Evolutionary conservation across 768 basidiomycete species (phyloP), one percentile per base, ranked within the genome.

Genomic region (Mycena leptocephala): DNA sequence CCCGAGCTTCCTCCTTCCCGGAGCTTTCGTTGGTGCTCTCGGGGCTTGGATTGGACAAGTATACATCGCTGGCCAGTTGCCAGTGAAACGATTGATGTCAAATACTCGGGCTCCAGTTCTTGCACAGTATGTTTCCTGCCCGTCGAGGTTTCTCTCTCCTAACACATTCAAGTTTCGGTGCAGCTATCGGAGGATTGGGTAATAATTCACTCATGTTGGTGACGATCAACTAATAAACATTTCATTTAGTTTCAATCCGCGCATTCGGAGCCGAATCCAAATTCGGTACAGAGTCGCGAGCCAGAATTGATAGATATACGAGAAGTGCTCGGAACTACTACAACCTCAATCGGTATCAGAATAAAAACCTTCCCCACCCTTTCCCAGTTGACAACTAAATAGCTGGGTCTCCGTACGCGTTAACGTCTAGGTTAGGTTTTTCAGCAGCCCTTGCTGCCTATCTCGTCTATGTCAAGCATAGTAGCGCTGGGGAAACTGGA

Each of bases 231-330:
- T 59, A 22, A 33, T 30, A 30, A 53, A 5, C 22, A 30, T 39
- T 14, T 9, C 24, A 2, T 61, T 4, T 32, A 79, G 79, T 76
- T 39, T 80, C 88, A 2, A 89, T 91, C 66, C 82, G 90, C 13
- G 90, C 90, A 2, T 91, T 88, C 75, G 86, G 86, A 5, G 89
- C 89, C 14, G 84, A 90, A 80, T 80, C 83, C n/a, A 76, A 80
- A 30, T 89, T 83, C 83, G 84, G 71, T 68, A 37, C n/a, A 72
- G 82, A 88, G 72, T 83, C 87, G 11, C 75, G 85, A 37, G 73
- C 80, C 46, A 82, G 87, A 9, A 87, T 90, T 35, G 86, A 91
- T 78, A 83, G 83, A 58, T 90, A 86, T 65, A 81, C 82, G 5
- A 80, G 76, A 30, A 72, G 72, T 3, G 72, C 76, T 13, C 68